These are phyloP conservation scores for Agaricus sinodeliciosus DNA, from an alignment of 768 basidiomycete genomes.

Conservation along the genomic window DNA sequence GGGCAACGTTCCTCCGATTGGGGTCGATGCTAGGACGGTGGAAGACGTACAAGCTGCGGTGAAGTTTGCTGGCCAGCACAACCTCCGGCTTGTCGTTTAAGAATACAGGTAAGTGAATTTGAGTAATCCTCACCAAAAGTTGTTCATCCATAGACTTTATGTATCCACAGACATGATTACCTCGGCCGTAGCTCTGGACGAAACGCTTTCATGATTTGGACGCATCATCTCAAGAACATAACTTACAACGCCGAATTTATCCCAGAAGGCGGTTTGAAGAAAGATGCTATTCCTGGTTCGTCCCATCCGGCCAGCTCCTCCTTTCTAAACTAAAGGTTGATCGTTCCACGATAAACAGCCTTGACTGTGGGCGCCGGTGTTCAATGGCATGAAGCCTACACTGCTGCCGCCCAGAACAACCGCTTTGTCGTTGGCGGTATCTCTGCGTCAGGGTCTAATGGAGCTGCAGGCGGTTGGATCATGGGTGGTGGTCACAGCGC, in stretches of 20 bases:
- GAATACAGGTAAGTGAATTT: slow-evolving; percentile 19
- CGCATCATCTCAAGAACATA: slow-evolving; percentile 30
- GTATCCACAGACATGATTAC: slow-evolving; percentile 25
- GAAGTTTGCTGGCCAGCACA: slow-evolving; percentile 28
- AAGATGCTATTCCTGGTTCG: slow-evolving; percentile 14
- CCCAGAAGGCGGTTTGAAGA: slow-evolving; percentile 25
- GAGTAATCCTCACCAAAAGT: neutral
- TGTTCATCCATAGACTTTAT: neutral
- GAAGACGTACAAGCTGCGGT: slow-evolving; percentile 35
- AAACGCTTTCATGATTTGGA: slow-evolving; percentile 34
- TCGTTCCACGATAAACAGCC: slow-evolving; percentile 10
- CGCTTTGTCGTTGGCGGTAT: slow-evolving; percentile 39
- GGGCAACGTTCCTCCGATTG: slow-evolving; percentile 34
- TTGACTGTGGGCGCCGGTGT: slow-evolving; percentile 35
- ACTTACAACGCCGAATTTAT: slow-evolving; percentile 23
- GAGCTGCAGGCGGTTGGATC: slow-evolving; percentile 43
- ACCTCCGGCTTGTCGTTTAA: slow-evolving; percentile 32
- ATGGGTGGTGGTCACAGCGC: slow-evolving; percentile 41
- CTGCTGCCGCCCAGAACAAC: slow-evolving; percentile 27
- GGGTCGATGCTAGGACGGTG: slow-evolving; percentile 31
- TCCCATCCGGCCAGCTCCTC: neutral
- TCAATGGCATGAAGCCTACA: slow-evolving; percentile 39
- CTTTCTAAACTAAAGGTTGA: neutral
- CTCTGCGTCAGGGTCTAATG: slow-evolving; percentile 32
- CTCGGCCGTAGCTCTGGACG: slow-evolving; percentile 38